A percentile compares a stretch with the other conserved stretches of the same genome.
These are phyloP conservation scores for Xerocomus cyaneibrunnescens DNA, from an alignment of 1,284 basidiomycete species.

Conservation along the genomic window DNA sequence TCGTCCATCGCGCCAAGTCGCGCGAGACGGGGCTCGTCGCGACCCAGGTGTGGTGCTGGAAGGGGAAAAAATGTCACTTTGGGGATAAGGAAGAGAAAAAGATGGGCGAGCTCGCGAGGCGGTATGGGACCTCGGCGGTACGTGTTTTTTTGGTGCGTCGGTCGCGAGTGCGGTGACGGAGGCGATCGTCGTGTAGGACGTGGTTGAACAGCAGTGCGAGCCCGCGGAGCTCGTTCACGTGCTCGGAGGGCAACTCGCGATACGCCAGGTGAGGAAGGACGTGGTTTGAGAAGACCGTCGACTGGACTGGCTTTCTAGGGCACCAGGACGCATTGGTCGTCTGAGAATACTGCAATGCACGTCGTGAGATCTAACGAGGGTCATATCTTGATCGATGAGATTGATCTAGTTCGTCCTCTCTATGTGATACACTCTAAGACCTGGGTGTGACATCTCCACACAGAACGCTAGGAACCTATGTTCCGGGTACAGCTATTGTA, in stretches of 20 bases:
- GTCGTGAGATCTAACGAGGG: constrained; percentile 54
- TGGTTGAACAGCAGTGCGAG: constrained; percentile 59
- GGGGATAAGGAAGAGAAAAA: constrained; percentile 63
- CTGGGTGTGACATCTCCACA: constrained; percentile 6
- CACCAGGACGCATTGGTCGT: constrained; percentile 65
- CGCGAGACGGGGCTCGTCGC: constrained; percentile 61
- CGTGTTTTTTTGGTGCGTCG: constrained; percentile 5
- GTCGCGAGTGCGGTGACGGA: background rate
- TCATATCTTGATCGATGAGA: constrained; percentile 64
- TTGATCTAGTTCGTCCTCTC: constrained; percentile 57
- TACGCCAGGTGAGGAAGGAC: constrained; percentile 55
- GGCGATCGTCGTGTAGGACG: constrained; percentile 37
- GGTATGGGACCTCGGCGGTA: constrained; percentile 65
- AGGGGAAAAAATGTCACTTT: constrained; percentile 50
- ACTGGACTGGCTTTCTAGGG: constrained; percentile 45
- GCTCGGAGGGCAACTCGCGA: constrained; percentile 64
- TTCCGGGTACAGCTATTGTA: constrained; percentile 76
- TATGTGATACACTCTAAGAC: background rate
- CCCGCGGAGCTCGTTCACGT: constrained; percentile 57
- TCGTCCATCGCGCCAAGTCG: constrained; percentile 67
- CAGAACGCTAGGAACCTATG: constrained; percentile 69
- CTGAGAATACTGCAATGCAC: constrained; percentile 81
- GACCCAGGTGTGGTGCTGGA: constrained; percentile 74
- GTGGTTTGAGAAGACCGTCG: constrained; percentile 1
- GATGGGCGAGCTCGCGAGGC: constrained; percentile 63